A percentile compares a stretch with the other conserved stretches of the same genome.
Evolutionary conservation across 179 eudicot genomes (phyloP).

Genomic region (Silene vulgaris): DNA sequence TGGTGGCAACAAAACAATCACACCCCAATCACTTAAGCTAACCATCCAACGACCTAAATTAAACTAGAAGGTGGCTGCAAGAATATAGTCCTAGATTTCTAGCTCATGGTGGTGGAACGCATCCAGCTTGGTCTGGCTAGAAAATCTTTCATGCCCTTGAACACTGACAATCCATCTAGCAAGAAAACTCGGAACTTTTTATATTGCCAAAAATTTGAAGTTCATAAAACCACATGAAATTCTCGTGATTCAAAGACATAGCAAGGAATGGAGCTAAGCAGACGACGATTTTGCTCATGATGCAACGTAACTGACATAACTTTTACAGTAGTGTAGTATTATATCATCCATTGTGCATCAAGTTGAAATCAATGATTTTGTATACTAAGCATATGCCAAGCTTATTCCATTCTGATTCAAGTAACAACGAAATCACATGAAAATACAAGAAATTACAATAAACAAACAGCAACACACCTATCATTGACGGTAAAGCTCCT

Average conservation of each 20-base stretch:
- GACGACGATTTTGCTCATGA: not conserved
- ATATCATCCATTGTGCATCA: slow-evolving; percentile 6
- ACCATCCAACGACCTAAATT: not conserved
- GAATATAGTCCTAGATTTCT: not conserved
- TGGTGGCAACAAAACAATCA: not conserved
- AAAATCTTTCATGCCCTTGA: not conserved
- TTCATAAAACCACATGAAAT: not conserved
- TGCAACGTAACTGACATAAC: not conserved
- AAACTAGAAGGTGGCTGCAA: not conserved
- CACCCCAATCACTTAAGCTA: not conserved
- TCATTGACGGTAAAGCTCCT: slow-evolving; percentile 22
- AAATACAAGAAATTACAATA: not conserved
- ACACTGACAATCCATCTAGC: not conserved
- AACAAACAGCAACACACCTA: slow-evolving; percentile 39
- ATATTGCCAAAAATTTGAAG: not conserved
- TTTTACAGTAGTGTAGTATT: not conserved
- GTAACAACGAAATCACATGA: not conserved
- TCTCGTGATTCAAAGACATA: not conserved
- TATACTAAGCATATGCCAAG: not conserved
- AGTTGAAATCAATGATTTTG: not conserved
- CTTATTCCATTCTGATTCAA: not conserved
- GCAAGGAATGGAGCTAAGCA: not conserved
- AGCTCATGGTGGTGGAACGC: not conserved
- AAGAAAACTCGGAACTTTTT: not conserved
- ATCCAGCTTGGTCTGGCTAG: slow-evolving; percentile 11